Conservation (phyloP, 352 stramenopile genomes). For the Phytophthora cryptogea region DNA sequence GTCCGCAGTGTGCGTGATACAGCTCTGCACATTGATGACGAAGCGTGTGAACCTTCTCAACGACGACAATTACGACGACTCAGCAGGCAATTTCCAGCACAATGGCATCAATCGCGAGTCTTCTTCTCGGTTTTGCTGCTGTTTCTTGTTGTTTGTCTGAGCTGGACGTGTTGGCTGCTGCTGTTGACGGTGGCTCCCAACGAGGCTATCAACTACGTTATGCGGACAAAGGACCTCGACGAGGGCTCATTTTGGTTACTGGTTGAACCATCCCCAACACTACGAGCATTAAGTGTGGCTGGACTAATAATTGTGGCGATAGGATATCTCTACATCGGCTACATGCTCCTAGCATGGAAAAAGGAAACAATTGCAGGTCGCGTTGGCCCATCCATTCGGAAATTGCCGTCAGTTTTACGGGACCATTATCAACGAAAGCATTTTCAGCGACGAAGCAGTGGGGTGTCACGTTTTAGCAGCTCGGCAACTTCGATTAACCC, state of each 20-base stretch:
- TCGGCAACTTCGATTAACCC: slow-evolving; percentile 13
- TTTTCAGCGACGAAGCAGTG: not conserved
- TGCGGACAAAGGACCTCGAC: slow-evolving; percentile 36
- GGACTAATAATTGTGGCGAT: slow-evolving; percentile 25
- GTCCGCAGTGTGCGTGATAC: slow-evolving; percentile 12
- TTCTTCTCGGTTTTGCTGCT: slow-evolving; percentile 17
- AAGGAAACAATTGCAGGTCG: not conserved
- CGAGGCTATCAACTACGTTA: slow-evolving; percentile 39
- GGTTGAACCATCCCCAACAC: slow-evolving; percentile 19
- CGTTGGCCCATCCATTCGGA: slow-evolving; percentile 4
- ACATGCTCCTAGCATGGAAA: slow-evolving; percentile 9
- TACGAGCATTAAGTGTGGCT: slow-evolving; percentile 22
- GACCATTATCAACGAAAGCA: not conserved
- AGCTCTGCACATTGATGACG: slow-evolving; percentile 11
- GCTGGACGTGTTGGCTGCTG: slow-evolving; percentile 39
- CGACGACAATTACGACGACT: slow-evolving; percentile 12
- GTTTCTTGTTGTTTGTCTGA: slow-evolving; percentile 18
- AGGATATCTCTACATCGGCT: slow-evolving; percentile 30
- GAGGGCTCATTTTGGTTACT: slow-evolving; percentile 49
- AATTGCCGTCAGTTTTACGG: not conserved
- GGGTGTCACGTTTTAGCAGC: slow-evolving; percentile 11
- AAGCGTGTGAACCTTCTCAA: slow-evolving; percentile 6
- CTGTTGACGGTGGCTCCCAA: slow-evolving; percentile 36
- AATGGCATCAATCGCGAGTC: slow-evolving; percentile 18
- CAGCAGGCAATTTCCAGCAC: not conserved